Conservation (phyloP, 345 rosid species). For the Aurinia saxatilis region DNA sequence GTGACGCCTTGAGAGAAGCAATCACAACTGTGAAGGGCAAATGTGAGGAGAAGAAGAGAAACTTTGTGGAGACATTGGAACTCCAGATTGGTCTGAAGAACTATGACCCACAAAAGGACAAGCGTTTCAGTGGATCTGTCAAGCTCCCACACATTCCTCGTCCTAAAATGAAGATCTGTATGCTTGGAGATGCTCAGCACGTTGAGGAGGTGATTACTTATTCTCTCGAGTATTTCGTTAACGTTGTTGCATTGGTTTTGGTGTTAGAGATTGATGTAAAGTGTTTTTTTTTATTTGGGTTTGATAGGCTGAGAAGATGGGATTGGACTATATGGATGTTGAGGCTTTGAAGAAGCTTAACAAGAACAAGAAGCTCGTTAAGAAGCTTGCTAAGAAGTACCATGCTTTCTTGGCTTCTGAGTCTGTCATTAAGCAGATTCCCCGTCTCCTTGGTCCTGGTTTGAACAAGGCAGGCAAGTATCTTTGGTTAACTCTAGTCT, state of each 20-base stretch:
- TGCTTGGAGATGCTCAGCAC: conserved; percentile 87
- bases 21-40: conserved; percentile 33
- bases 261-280: neutral
- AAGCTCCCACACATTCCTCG: conserved; percentile 79
- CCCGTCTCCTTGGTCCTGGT: conserved; percentile 45
- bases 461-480: conserved; percentile 43
- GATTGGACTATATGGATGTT: conserved; percentile 37
- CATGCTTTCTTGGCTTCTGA: conserved; percentile 47
- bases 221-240: neutral
- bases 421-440: conserved; percentile 44
- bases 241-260: neutral
- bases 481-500: neutral
- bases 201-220: conserved; percentile 58
- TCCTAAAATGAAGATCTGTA: conserved; percentile 74
- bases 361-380: conserved; percentile 43
- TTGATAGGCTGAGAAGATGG: conserved; percentile 37
- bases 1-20: conserved; percentile 65
- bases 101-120: conserved; percentile 80
- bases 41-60: conserved; percentile 46
- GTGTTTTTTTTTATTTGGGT: neutral
- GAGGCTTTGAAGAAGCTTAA: conserved; percentile 39
- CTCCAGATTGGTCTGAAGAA: conserved; percentile 77
- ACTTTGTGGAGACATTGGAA: conserved; percentile 69
- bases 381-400: conserved; percentile 39
- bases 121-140: conserved; percentile 82